Evolutionary conservation across 495 filamentous ascomycete genomes (phyloP).

Genomic region (Xylaria nigripes): DNA sequence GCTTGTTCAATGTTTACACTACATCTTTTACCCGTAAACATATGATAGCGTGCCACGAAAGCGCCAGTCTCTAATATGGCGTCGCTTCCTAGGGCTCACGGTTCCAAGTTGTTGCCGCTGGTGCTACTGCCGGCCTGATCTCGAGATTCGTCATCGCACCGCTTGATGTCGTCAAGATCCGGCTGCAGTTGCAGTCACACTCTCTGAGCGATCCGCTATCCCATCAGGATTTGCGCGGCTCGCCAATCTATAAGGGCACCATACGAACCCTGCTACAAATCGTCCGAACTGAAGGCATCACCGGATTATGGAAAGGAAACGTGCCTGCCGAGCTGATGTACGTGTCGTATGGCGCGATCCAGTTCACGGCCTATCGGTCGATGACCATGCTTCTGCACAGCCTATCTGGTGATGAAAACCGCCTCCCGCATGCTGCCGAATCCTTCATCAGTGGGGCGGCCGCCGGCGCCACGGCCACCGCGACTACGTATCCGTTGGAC

Average conservation of each 20-base stretch:
- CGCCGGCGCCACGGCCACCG: slow-evolving; percentile 74
- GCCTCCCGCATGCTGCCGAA: slow-evolving; percentile 48
- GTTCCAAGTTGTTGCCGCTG: slow-evolving; percentile 72
- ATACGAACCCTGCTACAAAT: slow-evolving; percentile 69
- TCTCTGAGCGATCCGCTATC: slow-evolving; percentile 62
- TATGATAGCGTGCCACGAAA: neutral
- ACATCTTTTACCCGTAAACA: too few relatives aligned
- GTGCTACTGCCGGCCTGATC: slow-evolving; percentile 79
- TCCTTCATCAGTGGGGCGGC: slow-evolving; percentile 71
- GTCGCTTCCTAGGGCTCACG: slow-evolving; percentile 56
- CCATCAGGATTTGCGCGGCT: slow-evolving; percentile 38
- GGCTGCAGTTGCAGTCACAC: slow-evolving; percentile 83
- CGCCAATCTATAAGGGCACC: slow-evolving; percentile 73
- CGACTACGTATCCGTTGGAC: slow-evolving; percentile 84
- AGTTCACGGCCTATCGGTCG: slow-evolving; percentile 85
- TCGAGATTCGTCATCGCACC: slow-evolving; percentile 91
- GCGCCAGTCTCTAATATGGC: neutral
- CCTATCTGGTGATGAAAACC: slow-evolving; percentile 18
- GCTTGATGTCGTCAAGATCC: slow-evolving; percentile 93
- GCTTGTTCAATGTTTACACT: slow-evolving; percentile 9
- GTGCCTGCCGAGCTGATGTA: slow-evolving; percentile 91
- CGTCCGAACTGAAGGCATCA: slow-evolving; percentile 67
- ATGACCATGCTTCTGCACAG: slow-evolving; percentile 52
- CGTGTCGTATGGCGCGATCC: slow-evolving; percentile 74
- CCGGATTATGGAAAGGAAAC: slow-evolving; percentile 95